Evolutionary conservation across 2,329 filamentous ascomycete genomes (phyloP).

Genomic region (Penicillium sp.): DNA sequence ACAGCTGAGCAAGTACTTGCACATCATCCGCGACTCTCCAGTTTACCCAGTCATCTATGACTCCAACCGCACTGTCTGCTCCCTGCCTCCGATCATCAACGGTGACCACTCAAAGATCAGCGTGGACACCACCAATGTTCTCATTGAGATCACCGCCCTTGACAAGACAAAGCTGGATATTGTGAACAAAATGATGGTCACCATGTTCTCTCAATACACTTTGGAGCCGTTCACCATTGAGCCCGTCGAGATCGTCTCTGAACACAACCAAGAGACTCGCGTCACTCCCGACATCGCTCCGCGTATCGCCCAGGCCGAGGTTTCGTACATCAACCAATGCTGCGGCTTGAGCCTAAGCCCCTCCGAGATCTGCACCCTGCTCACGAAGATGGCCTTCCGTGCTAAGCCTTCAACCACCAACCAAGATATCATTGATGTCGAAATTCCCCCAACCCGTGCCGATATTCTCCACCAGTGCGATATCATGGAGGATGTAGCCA

Average conservation of each 20-base stretch:
- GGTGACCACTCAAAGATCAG: conserved; percentile 95
- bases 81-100: conserved; percentile 96
- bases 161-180: conserved; percentile 96
- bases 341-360: conserved; percentile 76
- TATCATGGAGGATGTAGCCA: conserved; percentile 97
- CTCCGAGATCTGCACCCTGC: conserved; percentile 69
- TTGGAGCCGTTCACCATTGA: conserved; percentile 87
- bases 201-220: conserved; percentile 96
- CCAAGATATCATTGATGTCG: conserved; percentile 70
- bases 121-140: conserved; percentile 82
- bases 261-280: conserved; percentile 81
- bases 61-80: conserved; percentile 79
- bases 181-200: conserved; percentile 88
- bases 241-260: conserved; percentile 84
- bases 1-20: conserved; percentile 82
- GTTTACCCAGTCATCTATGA: conserved; percentile 97
- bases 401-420: conserved; percentile 69
- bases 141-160: conserved; percentile 95
- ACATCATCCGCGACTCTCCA: conserved; percentile 89
- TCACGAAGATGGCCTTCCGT: conserved; percentile 85
- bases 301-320: conserved; percentile 72
- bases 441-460: conserved; percentile 81
- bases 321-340: conserved; percentile 91
- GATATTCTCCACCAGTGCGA: conserved; percentile 96
- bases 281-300: conserved; percentile 77